Conservation (phyloP, 1,139 yeast species). For the Debaryomyces robertsiae region DNA sequence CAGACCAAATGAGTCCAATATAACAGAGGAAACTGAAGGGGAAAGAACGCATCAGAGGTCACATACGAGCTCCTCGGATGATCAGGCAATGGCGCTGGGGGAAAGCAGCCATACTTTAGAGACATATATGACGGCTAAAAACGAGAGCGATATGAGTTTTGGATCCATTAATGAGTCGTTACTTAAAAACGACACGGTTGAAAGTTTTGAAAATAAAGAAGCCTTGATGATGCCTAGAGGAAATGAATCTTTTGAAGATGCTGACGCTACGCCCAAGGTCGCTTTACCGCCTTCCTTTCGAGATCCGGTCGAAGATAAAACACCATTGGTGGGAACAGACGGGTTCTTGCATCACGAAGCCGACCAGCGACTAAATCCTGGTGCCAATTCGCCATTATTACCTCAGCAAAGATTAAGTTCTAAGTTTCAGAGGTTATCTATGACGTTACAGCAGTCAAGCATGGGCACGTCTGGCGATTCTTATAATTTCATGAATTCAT, state of each 20-base stretch:
- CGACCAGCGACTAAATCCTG: constrained; percentile 9
- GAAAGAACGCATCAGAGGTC: constrained; percentile 14
- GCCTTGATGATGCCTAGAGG: constrained; percentile 6
- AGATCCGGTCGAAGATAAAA: constrained; percentile 12
- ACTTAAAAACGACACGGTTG: constrained; percentile 22
- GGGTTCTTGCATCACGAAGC: constrained; percentile 6
- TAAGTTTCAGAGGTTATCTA: constrained; percentile 44
- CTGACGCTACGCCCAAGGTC: constrained; percentile 12
- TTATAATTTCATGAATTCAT: constrained; percentile 42
- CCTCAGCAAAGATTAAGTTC: constrained; percentile 41
- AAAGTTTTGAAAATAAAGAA: constrained; percentile 13
- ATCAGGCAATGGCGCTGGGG: constrained; percentile 18
- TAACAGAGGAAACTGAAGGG: constrained; percentile 17
- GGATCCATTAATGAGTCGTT: constrained; percentile 38
- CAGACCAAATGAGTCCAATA: constrained; percentile 15
- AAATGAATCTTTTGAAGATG: constrained; percentile 5
- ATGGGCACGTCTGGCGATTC: constrained; percentile 42
- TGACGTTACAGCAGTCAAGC: constrained; percentile 38
- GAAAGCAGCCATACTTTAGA: constrained; percentile 30
- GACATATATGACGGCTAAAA: constrained; percentile 29
- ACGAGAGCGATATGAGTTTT: constrained; percentile 28
- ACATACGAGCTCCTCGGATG: not conserved
- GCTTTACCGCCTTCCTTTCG: constrained; percentile 1
- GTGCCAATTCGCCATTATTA: constrained; percentile 17
- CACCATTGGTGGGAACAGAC: constrained; percentile 12